Percentiles rank a stretch among this genome's conserved stretches.
Conservation (phyloP, 1,284 basidiomycete species). For the Austroboletus niveus region DNA sequence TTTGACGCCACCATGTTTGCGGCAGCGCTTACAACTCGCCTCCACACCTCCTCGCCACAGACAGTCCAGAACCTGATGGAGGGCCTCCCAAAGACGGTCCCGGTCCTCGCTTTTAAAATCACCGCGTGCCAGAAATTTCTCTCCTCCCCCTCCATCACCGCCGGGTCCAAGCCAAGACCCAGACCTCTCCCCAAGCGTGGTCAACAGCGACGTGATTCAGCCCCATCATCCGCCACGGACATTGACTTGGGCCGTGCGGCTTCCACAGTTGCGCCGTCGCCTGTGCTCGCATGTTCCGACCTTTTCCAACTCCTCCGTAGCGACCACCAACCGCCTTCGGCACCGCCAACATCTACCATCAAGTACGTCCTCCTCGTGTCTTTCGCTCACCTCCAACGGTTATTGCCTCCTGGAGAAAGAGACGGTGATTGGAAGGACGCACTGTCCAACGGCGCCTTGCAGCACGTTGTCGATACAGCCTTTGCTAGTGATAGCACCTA, state of each 20-base stretch:
- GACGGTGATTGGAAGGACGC: conserved; percentile 46
- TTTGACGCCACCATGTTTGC: conserved; percentile 52
- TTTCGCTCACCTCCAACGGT: conserved; percentile 44
- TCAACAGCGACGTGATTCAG: conserved; percentile 8
- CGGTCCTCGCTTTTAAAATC: conserved; percentile 48
- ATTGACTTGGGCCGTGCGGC: conserved; percentile 10
- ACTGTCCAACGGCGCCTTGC: conserved; percentile 17
- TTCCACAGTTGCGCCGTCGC: conserved; percentile 15
- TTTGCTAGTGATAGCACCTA: conserved; percentile 25
- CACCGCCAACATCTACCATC: conserved; percentile 25
- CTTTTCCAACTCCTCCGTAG: conserved; percentile 18
- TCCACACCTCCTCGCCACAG: conserved; percentile 39
- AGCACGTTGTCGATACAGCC: conserved; percentile 12
- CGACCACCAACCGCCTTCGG: conserved; percentile 25
- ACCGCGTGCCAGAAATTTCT: conserved; percentile 47
- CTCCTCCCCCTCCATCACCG: conserved; percentile 22
- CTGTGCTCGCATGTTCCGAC: conserved; percentile 14
- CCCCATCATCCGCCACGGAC: conserved; percentile 8
- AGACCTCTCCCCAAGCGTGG: conserved; percentile 37
- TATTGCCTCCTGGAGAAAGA: conserved; percentile 29
- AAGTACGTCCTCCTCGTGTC: conserved; percentile 49
- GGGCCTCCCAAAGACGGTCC: conserved; percentile 38
- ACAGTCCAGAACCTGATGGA: conserved; percentile 41
- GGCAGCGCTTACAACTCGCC: conserved; percentile 44
- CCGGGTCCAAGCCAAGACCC: conserved; percentile 22